Evolutionary conservation across 352 stramenopile species (phyloP).

Genomic region (Globisporangium sylvaticum): DNA sequence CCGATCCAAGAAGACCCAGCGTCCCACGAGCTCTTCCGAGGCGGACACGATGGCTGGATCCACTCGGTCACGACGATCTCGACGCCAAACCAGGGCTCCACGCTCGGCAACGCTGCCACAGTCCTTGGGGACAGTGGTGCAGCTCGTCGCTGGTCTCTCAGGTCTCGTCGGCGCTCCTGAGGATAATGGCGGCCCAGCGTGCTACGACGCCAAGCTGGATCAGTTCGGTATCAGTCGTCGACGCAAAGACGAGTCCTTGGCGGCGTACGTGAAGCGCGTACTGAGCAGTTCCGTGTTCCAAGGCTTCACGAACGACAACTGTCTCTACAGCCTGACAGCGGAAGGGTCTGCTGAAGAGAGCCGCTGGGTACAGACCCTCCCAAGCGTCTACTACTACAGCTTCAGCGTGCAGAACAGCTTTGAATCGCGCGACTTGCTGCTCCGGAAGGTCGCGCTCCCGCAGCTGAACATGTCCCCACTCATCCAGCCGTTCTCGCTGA

Average conservation of each 20-base stretch:
- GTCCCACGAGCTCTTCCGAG: conserved; percentile 20
- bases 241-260: conserved; percentile 4
- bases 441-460: conserved; percentile 12
- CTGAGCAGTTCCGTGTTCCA: conserved; percentile 4
- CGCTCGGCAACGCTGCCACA: conserved; percentile 17
- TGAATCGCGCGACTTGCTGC: neutral
- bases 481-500: conserved; percentile 3
- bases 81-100: conserved; percentile 22
- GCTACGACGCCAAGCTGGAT: conserved; percentile 18
- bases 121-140: conserved; percentile 15
- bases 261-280: conserved; percentile 7
- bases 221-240: conserved; percentile 9
- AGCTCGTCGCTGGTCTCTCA: conserved; percentile 14
- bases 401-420: conserved; percentile 12
- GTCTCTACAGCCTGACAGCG: conserved; percentile 10
- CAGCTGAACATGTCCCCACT: conserved; percentile 7
- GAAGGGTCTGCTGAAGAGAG: conserved; percentile 9
- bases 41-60: conserved; percentile 24
- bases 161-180: neutral
- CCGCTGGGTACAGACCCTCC: conserved; percentile 16
- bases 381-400: conserved; percentile 21
- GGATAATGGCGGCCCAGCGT: neutral
- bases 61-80: conserved; percentile 30
- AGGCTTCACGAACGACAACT: conserved; percentile 7
- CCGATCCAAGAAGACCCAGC: conserved; percentile 21